phyloP scores from a whole-genome alignment of 768 basidiomycete species.

The Phylloporus arenicola region DNA sequence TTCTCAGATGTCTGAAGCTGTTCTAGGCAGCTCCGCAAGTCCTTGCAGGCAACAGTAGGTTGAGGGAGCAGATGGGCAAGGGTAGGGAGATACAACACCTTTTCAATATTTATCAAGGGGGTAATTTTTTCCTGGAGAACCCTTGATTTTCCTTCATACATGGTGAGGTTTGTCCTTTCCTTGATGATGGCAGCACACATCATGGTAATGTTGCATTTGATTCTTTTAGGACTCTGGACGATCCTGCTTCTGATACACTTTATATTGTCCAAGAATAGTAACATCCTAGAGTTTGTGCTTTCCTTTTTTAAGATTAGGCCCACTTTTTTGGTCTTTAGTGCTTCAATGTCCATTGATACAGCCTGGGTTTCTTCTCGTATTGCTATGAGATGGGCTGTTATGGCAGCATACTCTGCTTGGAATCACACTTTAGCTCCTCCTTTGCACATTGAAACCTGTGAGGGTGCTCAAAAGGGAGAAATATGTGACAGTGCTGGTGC shows the following conservation, averaged over 20 bases:
- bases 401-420: constrained; percentile 50
- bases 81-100: constrained; percentile 36
- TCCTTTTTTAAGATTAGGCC: constrained; percentile 64
- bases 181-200: constrained; percentile 64
- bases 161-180: constrained; percentile 63
- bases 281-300: constrained; percentile 54
- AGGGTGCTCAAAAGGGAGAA: not conserved
- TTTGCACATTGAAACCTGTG: constrained; percentile 56
- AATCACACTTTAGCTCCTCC: constrained; percentile 68
- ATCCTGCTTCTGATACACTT: constrained; percentile 65
- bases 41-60: constrained; percentile 36
- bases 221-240: constrained; percentile 87
- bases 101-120: constrained; percentile 67
- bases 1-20: constrained; percentile 71
- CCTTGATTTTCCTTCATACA: constrained; percentile 67
- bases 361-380: constrained; percentile 60
- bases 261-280: constrained; percentile 54
- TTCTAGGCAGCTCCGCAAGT: constrained; percentile 65
- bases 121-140: constrained; percentile 74
- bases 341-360: constrained; percentile 60
- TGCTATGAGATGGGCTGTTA: constrained; percentile 61
- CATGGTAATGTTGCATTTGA: constrained; percentile 73
- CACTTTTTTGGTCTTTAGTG: constrained; percentile 67
- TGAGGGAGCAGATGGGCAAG: not conserved
- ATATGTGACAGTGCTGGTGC: constrained; percentile 10